Percentiles rank a stretch among this genome's conserved stretches.
phyloP scores from a whole-genome alignment of 768 basidiomycete species.

The Paxillus rubicundulus region DNA sequence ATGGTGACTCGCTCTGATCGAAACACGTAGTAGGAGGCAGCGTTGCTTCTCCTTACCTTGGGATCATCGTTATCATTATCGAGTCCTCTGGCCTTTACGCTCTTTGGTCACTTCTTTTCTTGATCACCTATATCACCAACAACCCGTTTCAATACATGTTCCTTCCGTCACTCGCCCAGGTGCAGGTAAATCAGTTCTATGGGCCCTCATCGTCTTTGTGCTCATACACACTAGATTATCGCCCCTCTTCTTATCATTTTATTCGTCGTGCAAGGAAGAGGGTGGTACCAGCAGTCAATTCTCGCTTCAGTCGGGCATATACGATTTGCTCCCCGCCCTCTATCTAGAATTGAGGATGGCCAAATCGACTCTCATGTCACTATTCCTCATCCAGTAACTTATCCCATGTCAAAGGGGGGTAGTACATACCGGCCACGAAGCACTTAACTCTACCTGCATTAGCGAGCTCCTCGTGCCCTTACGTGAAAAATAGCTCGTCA shows the following conservation, averaged over 20 bases:
- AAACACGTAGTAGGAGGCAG: background rate
- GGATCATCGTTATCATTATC: background rate
- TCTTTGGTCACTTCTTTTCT: constrained; percentile 3
- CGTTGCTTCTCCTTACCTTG: background rate
- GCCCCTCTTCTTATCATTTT: constrained; percentile 1
- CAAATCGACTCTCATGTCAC: background rate
- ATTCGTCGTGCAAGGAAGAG: background rate
- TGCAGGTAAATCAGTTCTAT: background rate
- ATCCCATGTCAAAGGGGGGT: background rate
- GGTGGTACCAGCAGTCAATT: background rate
- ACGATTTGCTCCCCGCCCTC: background rate
- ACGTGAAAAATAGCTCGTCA: too few relatives aligned
- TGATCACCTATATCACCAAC: background rate
- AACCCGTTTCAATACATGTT: constrained; percentile 2
- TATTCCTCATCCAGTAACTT: background rate
- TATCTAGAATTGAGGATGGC: background rate
- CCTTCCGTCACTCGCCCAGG: constrained; percentile 1
- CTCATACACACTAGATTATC: background rate
- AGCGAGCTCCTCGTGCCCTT: too few relatives aligned
- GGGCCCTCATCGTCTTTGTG: background rate
- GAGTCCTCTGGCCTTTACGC: constrained; percentile 3
- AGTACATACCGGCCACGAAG: background rate
- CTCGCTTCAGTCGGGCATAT: background rate
- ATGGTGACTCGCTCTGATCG: background rate
- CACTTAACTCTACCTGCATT: background rate